A percentile compares a stretch with the other conserved stretches of the same genome.
Conservation (phyloP, 495 filamentous ascomycete species). For the Cryomyces minteri region DNA sequence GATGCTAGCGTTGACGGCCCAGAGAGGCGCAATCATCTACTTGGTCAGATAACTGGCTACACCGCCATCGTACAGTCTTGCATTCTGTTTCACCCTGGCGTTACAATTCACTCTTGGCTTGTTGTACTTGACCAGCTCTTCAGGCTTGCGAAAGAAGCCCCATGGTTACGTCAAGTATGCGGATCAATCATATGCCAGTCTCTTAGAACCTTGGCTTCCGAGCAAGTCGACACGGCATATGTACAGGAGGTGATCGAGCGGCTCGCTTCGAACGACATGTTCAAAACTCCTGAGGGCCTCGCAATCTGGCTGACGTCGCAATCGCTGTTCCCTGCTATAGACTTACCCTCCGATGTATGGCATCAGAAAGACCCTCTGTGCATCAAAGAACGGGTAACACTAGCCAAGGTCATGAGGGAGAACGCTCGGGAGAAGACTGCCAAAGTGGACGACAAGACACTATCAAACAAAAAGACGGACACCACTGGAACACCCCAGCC, state of each 20-base stretch:
- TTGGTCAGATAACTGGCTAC: conserved; percentile 73
- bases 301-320: conserved; percentile 65
- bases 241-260: conserved; percentile 42
- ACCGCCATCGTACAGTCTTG: conserved; percentile 67
- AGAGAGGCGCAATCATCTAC: conserved; percentile 69
- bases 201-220: conserved; percentile 24
- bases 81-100: conserved; percentile 40
- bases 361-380: conserved; percentile 50
- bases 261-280: conserved; percentile 42
- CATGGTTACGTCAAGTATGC: conserved; percentile 79
- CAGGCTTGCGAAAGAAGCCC: conserved; percentile 42
- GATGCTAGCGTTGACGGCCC: conserved; percentile 45
- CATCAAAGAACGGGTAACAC: conserved; percentile 34
- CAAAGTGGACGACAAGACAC: conserved; percentile 25
- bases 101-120: conserved; percentile 35
- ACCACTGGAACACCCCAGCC: conserved; percentile 48
- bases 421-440: conserved; percentile 33
- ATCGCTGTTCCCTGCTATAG: conserved; percentile 41
- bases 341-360: conserved; percentile 56
- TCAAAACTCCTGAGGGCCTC: conserved; percentile 67
- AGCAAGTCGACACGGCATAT: conserved; percentile 23
- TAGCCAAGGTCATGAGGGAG: conserved; percentile 67
- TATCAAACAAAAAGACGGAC: conserved; percentile 7
- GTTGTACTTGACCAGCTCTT: conserved; percentile 38
- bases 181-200: conserved; percentile 46